Evolutionary conservation across 768 basidiomycete genomes (phyloP).

Genomic region (Mycena galopus): DNA sequence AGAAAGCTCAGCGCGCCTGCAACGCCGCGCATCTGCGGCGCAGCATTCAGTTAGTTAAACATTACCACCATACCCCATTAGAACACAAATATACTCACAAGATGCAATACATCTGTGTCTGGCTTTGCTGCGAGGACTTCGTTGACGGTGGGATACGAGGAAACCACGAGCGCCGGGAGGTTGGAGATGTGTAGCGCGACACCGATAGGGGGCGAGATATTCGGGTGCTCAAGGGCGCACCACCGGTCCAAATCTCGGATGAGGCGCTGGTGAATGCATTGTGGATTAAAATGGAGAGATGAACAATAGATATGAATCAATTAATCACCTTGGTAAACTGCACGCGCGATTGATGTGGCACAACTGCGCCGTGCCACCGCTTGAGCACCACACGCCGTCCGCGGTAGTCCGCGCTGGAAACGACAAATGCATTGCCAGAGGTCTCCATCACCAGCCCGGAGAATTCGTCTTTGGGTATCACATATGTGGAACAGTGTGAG

Average conservation of each 20-base stretch:
- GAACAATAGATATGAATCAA: background rate
- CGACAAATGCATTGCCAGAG: conserved; percentile 27
- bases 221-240: conserved; percentile 29
- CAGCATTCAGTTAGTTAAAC: background rate
- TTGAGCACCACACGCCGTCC: conserved; percentile 20
- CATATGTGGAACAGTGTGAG: conserved; percentile 29
- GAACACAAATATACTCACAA: conserved; percentile 18
- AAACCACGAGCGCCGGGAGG: conserved; percentile 33
- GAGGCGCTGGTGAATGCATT: conserved; percentile 18
- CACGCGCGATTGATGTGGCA: conserved; percentile 14
- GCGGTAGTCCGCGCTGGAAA: conserved; percentile 14
- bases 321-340: conserved; percentile 25
- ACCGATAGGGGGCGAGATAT: conserved; percentile 29
- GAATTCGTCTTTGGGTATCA: conserved; percentile 7
- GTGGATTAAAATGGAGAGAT: background rate
- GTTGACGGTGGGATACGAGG: conserved; percentile 8
- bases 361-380: conserved; percentile 33
- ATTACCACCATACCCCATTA: too few species aligned
- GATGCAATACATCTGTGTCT: conserved; percentile 9
- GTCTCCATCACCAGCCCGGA: background rate
- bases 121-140: background rate
- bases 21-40: conserved; percentile 51
- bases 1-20: conserved; percentile 54
- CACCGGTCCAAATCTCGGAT: conserved; percentile 29
- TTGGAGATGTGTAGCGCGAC: conserved; percentile 31